These are phyloP conservation scores for Monosporascus sp. DNA, from an alignment of 2,329 filamentous ascomycete species.

Conservation along the genomic window DNA sequence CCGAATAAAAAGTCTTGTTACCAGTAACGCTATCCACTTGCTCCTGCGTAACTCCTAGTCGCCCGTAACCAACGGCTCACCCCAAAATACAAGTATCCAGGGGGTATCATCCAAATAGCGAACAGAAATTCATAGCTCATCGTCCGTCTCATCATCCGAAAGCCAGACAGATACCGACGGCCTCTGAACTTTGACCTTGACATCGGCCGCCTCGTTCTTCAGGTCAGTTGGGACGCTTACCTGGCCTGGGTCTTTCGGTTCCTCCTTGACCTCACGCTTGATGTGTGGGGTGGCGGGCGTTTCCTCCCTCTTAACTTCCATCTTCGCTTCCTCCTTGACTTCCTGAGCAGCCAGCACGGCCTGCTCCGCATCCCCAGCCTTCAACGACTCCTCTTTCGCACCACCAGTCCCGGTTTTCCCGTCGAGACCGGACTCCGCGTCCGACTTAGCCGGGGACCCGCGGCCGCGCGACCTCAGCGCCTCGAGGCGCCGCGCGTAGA, in stretches of 20 bases:
- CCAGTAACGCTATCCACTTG: too few species aligned
- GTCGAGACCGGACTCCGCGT: slow-evolving; percentile 1
- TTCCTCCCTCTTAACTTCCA: slow-evolving; percentile 1
- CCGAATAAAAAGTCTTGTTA: too few species aligned
- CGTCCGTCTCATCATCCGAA: slow-evolving; percentile 23
- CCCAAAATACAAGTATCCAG: neutral
- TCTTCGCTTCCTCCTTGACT: slow-evolving; percentile 4
- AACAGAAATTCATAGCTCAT: slow-evolving; percentile 20
- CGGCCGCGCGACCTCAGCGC: slow-evolving; percentile 32
- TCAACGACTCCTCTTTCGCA: slow-evolving; percentile 1
- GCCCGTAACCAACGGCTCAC: neutral
- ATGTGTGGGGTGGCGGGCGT: slow-evolving; percentile 2
- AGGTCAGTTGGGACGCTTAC: neutral
- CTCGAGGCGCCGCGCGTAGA: slow-evolving; percentile 66
- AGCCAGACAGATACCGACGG: slow-evolving; percentile 18
- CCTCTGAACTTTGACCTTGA: slow-evolving; percentile 5
- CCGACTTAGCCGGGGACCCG: neutral
- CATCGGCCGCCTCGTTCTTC: slow-evolving; percentile 6
- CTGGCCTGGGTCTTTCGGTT: neutral
- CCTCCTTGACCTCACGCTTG: slow-evolving; percentile 9
- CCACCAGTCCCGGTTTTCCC: neutral
- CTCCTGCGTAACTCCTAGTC: too few species aligned
- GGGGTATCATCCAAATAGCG: neutral
- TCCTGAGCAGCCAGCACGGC: neutral
- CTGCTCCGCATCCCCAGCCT: neutral